These are phyloP conservation scores for Atkinsonella texensis DNA, from an alignment of 2,329 filamentous ascomycete genomes.

Conservation along the genomic window DNA sequence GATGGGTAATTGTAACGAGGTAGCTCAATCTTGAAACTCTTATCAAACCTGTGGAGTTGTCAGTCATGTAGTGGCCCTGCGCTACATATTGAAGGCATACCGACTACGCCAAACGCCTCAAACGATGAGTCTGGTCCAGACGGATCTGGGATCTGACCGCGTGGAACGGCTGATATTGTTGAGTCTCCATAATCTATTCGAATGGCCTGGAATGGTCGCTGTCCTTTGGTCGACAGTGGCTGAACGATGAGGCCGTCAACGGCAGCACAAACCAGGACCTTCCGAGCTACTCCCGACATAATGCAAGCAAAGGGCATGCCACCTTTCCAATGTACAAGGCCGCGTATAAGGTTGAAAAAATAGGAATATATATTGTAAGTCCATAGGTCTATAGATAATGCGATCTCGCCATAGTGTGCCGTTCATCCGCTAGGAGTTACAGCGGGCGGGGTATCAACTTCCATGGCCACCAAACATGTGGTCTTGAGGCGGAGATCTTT, in stretches of 20 bases:
- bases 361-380: neutral
- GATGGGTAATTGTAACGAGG: slow-evolving; percentile 73
- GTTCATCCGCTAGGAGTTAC: neutral
- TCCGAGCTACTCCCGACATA: slow-evolving; percentile 71
- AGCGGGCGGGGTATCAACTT: neutral
- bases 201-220: slow-evolving; percentile 42
- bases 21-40: slow-evolving; percentile 72
- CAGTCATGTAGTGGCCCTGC: slow-evolving; percentile 1
- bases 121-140: slow-evolving; percentile 37
- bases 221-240: slow-evolving; percentile 50
- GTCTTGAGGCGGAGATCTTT: neutral
- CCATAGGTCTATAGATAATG: neutral
- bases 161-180: slow-evolving; percentile 29
- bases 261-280: slow-evolving; percentile 68
- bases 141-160: slow-evolving; percentile 33
- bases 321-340: neutral
- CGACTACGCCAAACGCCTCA: slow-evolving; percentile 48
- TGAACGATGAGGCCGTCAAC: slow-evolving; percentile 76
- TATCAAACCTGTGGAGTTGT: slow-evolving; percentile 55
- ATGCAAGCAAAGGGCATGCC: slow-evolving; percentile 10
- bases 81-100: slow-evolving; percentile 21
- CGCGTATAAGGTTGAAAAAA: neutral
- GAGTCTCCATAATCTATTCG: slow-evolving; percentile 58
- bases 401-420: neutral
- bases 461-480: neutral